Base-by-base conservation (phyloP, 1,284 basidiomycete species). In the Cutaneotrichosporon mucoides region DNA sequence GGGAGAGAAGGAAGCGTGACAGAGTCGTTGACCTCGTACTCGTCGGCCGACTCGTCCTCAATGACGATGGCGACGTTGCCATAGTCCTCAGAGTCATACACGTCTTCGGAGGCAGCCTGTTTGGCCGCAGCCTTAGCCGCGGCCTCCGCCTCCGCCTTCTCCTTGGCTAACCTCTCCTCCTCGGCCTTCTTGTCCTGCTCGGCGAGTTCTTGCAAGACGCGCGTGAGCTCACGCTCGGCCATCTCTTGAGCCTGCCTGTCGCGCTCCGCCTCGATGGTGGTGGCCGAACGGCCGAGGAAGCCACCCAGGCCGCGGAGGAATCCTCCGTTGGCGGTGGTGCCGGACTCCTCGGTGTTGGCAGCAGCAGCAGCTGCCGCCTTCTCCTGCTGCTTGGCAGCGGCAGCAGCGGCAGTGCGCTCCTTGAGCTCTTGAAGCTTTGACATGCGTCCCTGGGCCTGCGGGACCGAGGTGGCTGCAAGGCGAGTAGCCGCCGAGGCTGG, bases 361-460 rank as follows among this genome's bases (percentile, higher is more conserved):
- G 55, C 42, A 43, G 58, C 48, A 7, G 56, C 44, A 3, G 49
- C 53, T 0, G 66, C 65, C 11, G 53, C 52, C 52, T 68, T 69
- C 56, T 70, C 65, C 55, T 57, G 40, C 45, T 58, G 52, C 50
- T 66, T 68, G 43, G 69, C 67, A 5, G 63, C 58, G 10, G 69
- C 70, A 38, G 69, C 70, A 6, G 71, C 72, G 7, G 66, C 66
- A 4, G 67, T 64, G 12, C 68, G 66, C 51, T 74, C 71, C 15
- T 70, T 64, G 16, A 76, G 62, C 40, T 75, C 72, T 46, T 75
- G 73, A 0, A 76, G 65, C 3, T 71, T 73, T 45, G 66, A 67
- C 51, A 43, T 38, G 67, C 68, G 55, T 72, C 68, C 64, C 68
- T 72, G 56, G 73, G 69, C 64, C 69, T 73, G 58, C 7, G 55